phyloP scores from a whole-genome alignment of 106 monocot genomes.

The Dendrobium huoshanense region DNA sequence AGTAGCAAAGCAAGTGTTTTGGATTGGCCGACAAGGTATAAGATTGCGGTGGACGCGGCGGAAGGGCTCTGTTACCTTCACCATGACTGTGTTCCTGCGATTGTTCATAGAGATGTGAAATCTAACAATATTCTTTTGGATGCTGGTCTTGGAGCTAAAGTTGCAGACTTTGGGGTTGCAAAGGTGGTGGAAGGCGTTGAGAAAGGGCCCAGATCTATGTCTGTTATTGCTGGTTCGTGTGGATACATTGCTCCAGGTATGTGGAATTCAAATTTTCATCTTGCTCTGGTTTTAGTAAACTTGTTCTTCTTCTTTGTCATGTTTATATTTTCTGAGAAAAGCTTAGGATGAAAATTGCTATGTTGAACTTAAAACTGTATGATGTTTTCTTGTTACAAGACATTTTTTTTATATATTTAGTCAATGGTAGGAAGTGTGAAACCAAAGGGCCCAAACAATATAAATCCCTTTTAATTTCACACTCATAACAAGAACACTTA shows the following conservation, averaged over 20 bases:
- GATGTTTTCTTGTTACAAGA: too few relatives aligned
- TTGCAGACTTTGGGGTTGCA: conserved; percentile 22
- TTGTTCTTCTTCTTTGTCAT: not conserved
- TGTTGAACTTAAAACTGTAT: too few relatives aligned
- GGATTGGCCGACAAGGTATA: conserved; percentile 21
- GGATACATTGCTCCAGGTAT: conserved; percentile 27
- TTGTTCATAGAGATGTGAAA: conserved; percentile 22
- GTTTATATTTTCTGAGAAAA: not conserved
- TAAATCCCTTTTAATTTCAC: too few relatives aligned
- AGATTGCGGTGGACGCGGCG: conserved; percentile 22
- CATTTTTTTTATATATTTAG: too few relatives aligned
- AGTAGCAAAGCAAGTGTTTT: conserved; percentile 14
- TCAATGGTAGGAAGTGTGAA: too few relatives aligned
- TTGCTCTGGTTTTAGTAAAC: not conserved
- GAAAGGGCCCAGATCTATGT: conserved; percentile 16
- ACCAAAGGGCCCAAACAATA: too few relatives aligned
- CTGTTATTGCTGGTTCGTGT: conserved; percentile 17
- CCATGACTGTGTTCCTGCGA: conserved; percentile 22
- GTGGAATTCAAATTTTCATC: not conserved
- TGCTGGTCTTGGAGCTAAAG: conserved; percentile 18
- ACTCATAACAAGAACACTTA: too few relatives aligned
- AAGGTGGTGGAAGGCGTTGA: conserved; percentile 18
- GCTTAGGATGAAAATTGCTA: too few relatives aligned
- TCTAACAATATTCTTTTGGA: conserved; percentile 29
- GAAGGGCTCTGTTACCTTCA: conserved; percentile 29